These are phyloP conservation scores for Phoma sp. DNA, from an alignment of 2,329 filamentous ascomycete species.

Conservation along the genomic window DNA sequence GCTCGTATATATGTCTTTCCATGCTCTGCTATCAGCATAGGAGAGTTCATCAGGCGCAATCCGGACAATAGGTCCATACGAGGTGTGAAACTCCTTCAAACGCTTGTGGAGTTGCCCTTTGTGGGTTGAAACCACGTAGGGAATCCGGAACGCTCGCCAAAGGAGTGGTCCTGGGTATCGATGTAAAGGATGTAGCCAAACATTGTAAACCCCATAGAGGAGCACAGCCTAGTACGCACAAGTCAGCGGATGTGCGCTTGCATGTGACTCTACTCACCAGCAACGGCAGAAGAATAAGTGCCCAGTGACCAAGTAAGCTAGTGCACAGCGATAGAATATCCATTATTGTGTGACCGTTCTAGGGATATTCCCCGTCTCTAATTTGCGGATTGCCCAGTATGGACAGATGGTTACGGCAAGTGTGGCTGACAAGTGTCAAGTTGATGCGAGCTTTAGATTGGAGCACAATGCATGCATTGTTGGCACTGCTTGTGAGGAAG, in stretches of 20 bases:
- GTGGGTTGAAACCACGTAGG: constrained; percentile 37
- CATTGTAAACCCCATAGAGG: constrained; percentile 35
- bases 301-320: neutral
- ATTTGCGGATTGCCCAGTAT: neutral
- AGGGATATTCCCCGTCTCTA: neutral
- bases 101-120: constrained; percentile 35
- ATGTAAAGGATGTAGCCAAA: constrained; percentile 35
- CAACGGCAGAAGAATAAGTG: neutral
- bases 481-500: neutral
- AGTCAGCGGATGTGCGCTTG: neutral
- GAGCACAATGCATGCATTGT: neutral
- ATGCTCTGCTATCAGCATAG: constrained; percentile 33
- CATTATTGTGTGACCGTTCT: neutral
- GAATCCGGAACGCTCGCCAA: constrained; percentile 36
- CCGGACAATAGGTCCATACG: constrained; percentile 38
- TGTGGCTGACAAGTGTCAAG: neutral
- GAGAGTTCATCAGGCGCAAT: constrained; percentile 42
- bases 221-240: constrained; percentile 10
- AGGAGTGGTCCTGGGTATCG: constrained; percentile 39
- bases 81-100: constrained; percentile 32
- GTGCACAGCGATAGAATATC: neutral
- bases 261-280: neutral
- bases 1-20: constrained; percentile 40
- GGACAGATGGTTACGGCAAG: too few species aligned
- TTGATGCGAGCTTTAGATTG: neutral